Conservation (phyloP, 75 land plant species). For the Cryptomeria japonica region DNA sequence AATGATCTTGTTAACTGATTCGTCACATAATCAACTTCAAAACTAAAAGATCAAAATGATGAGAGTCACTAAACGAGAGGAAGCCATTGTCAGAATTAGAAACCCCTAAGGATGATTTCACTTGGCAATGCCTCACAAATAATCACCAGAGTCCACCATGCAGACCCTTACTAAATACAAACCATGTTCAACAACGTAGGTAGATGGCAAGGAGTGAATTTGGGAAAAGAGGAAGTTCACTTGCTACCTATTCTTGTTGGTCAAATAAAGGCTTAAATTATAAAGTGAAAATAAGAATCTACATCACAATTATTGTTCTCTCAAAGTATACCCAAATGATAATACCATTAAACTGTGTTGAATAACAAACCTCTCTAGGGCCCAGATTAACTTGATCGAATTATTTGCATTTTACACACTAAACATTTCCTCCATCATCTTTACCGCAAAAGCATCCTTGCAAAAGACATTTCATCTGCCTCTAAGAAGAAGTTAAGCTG, state of each 20-base stretch:
- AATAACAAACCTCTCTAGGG: neutral
- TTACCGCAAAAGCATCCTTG: neutral
- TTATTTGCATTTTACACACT: neutral
- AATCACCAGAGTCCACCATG: neutral
- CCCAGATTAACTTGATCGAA: neutral
- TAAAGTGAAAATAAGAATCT: neutral
- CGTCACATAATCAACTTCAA: neutral
- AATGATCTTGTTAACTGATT: neutral
- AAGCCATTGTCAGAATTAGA: neutral
- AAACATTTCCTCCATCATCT: neutral
- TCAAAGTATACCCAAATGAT: neutral
- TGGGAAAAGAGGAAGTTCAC: neutral
- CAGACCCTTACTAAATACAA: neutral
- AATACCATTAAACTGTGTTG: neutral
- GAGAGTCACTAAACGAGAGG: neutral
- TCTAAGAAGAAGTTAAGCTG: neutral
- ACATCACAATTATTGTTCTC: neutral
- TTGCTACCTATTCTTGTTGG: neutral
- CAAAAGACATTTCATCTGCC: neutral
- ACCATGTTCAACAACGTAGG: too few species aligned
- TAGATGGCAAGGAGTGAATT: neutral
- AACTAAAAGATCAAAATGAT: neutral
- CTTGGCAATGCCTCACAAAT: neutral
- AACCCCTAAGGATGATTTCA: neutral
- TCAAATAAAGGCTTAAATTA: neutral